Evolutionary conservation across 768 basidiomycete species (phyloP), one percentile per base, ranked within the genome.

Genomic region (Dentipellis sp.): DNA sequence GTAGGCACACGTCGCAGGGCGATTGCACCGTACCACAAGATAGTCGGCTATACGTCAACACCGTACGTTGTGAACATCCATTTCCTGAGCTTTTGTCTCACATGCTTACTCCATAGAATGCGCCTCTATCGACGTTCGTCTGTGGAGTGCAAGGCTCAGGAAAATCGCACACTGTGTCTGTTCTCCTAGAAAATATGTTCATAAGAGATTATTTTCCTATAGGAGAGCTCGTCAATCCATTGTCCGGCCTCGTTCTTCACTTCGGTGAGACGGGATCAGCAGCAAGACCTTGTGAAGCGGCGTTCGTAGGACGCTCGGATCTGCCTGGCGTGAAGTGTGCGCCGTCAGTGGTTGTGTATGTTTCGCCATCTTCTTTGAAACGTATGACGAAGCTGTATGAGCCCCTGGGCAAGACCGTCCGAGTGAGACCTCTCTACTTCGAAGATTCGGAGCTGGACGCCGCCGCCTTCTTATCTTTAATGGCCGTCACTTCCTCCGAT

Each of bases 61-160:
- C 84, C 1, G 86, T 84, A 29, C 29, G 29, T 29, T 29, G 62
- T 65, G 72, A 50, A 58, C 38, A n/a, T 12, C 9, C 2, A 16
- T 57, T 50, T 42, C 11, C 23, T 50, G 21, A 5, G 56, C 36
- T 54, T 10, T 38, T 5, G n/a, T 46, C 29, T 48, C 50, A 21
- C 17, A 6, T 2, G 14, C 9, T 14, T 17, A 23, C 29, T 46
- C 52, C 22, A 10, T 57, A 87, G 86, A 88, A 87, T 63, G 75
- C 86, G 0, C 87, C 86, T 0, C 84, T 87, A 62, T 88, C 87
- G 0, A 82, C 86, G 0, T 63, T 88, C 17, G 77, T 88, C 2
- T 89, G 86, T 52, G 86, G 86, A 0, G 86, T 87, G 0, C 87
- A 88, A 70, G 85, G 87, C 0, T 83, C 86, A 0, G 86, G 86